These are phyloP conservation scores for Ogataea glucozyma DNA, from an alignment of 805 yeast genomes.

Conservation along the genomic window DNA sequence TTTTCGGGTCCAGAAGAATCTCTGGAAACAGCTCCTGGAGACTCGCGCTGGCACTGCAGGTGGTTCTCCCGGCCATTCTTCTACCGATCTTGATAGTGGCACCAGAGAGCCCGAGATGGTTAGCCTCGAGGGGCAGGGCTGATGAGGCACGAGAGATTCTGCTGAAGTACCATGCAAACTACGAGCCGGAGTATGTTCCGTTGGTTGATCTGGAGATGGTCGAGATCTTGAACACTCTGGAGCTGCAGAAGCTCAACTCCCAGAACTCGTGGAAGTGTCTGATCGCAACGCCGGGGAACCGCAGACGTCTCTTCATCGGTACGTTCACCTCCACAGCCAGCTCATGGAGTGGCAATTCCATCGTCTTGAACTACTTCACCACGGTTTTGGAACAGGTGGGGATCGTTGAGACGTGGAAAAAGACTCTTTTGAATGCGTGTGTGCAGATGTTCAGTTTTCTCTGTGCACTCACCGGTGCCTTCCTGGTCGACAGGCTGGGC, in stretches of 20 bases:
- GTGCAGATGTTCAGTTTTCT: conserved; percentile 48
- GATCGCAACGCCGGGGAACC: conserved; percentile 37
- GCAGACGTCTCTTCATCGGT: conserved; percentile 39
- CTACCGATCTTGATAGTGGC: conserved; percentile 31
- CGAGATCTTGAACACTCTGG: conserved; percentile 35
- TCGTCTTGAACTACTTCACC: conserved; percentile 46
- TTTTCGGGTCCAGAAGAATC: conserved; percentile 40
- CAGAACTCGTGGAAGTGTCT: conserved; percentile 38
- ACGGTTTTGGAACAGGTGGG: conserved; percentile 54
- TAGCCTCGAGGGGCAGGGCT: conserved; percentile 32
- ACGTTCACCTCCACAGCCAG: conserved; percentile 34
- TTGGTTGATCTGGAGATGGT: conserved; percentile 38
- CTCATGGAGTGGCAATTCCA: conserved; percentile 47
- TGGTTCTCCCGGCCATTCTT: conserved; percentile 38
- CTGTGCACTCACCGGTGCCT: conserved; percentile 34
- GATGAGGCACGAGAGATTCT: conserved; percentile 38
- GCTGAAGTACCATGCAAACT: conserved; percentile 38
- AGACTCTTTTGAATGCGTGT: conserved; percentile 52
- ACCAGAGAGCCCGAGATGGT: conserved; percentile 42
- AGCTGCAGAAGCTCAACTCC: conserved; percentile 34
- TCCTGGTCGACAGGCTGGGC: conserved; percentile 32
- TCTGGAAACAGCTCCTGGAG: conserved; percentile 36
- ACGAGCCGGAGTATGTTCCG: conserved; percentile 31
- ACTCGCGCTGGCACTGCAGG: conserved; percentile 43
- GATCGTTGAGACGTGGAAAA: conserved; percentile 45